Percentiles rank a stretch among this genome's conserved stretches.
Conservation (phyloP, 2,329 filamentous ascomycete species). For the Aspergillus caelatus region DNA sequence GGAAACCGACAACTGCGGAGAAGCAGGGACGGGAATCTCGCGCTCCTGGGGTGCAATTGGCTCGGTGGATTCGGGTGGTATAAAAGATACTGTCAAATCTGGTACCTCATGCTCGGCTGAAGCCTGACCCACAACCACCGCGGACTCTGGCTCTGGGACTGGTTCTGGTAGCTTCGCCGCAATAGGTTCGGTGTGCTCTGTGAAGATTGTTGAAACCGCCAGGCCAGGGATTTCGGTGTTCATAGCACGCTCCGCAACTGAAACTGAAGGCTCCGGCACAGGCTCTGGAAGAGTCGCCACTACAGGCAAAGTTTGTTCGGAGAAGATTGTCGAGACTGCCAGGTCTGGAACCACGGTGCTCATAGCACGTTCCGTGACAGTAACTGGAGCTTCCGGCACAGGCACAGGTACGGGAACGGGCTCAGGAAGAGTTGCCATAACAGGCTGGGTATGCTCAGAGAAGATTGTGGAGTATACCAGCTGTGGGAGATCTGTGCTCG, state of each 20-base stretch:
- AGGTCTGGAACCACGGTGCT: conserved; percentile 22
- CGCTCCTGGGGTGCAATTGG: conserved; percentile 32
- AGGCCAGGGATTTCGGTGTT: conserved; percentile 23
- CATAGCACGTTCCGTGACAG: neutral
- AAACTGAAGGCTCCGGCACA: conserved; percentile 18
- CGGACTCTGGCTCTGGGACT: conserved; percentile 22
- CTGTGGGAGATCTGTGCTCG: conserved; percentile 20
- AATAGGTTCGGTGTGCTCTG: conserved; percentile 30
- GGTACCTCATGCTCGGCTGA: conserved; percentile 19
- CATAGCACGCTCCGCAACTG: conserved; percentile 21
- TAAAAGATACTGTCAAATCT: conserved; percentile 32
- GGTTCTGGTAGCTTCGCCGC: conserved; percentile 21
- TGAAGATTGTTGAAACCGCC: conserved; percentile 33
- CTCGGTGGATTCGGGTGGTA: conserved; percentile 32
- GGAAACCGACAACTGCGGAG: conserved; percentile 42
- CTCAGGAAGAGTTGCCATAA: conserved; percentile 23
- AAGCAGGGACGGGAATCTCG: conserved; percentile 28
- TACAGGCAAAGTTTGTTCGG: conserved; percentile 26
- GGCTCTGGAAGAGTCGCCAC: conserved; percentile 24
- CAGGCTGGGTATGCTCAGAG: conserved; percentile 29
- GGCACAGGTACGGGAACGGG: conserved; percentile 23
- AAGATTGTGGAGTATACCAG: conserved; percentile 34
- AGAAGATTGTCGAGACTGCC: conserved; percentile 21
- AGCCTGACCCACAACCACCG: conserved; percentile 16
- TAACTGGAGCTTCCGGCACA: neutral